These are phyloP conservation scores for Starmerella scarabaei DNA, from an alignment of 805 yeast species.

Conservation along the genomic window DNA sequence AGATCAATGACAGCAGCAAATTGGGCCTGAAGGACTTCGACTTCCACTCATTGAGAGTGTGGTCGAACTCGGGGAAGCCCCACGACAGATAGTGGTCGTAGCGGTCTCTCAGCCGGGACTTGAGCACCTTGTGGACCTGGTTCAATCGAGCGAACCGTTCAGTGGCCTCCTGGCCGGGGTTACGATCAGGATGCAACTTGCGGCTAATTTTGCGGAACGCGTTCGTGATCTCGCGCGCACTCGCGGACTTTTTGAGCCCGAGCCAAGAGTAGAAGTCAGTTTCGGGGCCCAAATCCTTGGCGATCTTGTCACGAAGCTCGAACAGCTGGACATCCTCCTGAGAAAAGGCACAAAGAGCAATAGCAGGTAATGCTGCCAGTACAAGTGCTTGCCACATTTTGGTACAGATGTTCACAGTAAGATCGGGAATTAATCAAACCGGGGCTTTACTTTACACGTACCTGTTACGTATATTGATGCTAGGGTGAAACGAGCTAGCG, in stretches of 20 bases:
- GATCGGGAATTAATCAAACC: not conserved
- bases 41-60: slow-evolving; percentile 40
- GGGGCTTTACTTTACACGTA: too few species aligned
- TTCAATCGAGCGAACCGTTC: slow-evolving; percentile 70
- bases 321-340: slow-evolving; percentile 73
- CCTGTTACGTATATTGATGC: too few species aligned
- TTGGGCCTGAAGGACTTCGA: slow-evolving; percentile 60
- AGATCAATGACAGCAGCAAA: slow-evolving; percentile 35
- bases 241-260: slow-evolving; percentile 22
- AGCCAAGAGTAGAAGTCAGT: slow-evolving; percentile 57
- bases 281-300: slow-evolving; percentile 47
- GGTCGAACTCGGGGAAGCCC: slow-evolving; percentile 80
- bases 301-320: slow-evolving; percentile 50
- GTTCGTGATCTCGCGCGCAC: slow-evolving; percentile 23
- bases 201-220: slow-evolving; percentile 57
- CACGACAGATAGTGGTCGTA: slow-evolving; percentile 72
- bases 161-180: slow-evolving; percentile 37
- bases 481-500: too few species aligned
- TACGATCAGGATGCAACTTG: slow-evolving; percentile 77
- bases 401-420: not conserved
- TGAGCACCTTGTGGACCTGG: slow-evolving; percentile 57
- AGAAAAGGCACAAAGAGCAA: slow-evolving; percentile 33
- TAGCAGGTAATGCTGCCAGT: slow-evolving; percentile 13
- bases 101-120: slow-evolving; percentile 45
- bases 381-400: not conserved